A percentile compares a stretch with the other conserved stretches of the same genome.
Evolutionary conservation across 129 eudicot genomes (phyloP).

Genomic region (Artemisia argyi): DNA sequence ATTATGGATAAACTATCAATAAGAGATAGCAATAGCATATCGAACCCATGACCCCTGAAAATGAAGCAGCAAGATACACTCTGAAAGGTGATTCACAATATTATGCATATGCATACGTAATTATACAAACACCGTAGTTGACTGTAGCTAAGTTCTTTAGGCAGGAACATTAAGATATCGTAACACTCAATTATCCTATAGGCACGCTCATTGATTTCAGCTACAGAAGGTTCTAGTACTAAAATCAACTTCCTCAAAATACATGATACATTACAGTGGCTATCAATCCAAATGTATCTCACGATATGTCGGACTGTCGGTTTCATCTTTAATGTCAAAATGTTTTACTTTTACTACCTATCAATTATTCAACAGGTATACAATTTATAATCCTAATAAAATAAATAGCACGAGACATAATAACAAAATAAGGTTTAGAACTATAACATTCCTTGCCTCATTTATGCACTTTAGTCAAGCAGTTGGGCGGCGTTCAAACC

Average conservation of each 20-base stretch:
- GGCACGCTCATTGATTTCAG: too few relatives aligned
- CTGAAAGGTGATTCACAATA: too few relatives aligned
- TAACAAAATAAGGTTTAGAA: neutral
- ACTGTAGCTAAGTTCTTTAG: too few relatives aligned
- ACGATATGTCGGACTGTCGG: neutral
- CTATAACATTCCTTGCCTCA: constrained; percentile 9
- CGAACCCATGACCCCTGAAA: too few relatives aligned
- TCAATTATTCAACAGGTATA: neutral
- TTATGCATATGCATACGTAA: too few relatives aligned
- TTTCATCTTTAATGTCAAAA: neutral
- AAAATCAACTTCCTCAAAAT: neutral
- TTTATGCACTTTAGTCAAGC: constrained; percentile 41
- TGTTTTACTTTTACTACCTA: neutral
- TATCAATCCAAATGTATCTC: neutral
- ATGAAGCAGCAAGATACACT: too few relatives aligned
- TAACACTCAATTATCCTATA: too few relatives aligned
- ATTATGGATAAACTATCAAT: too few relatives aligned
- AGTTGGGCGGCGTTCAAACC: constrained; percentile 67
- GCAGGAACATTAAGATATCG: too few relatives aligned
- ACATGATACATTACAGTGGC: neutral
- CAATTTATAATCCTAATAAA: constrained; percentile 5
- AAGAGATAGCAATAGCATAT: too few relatives aligned
- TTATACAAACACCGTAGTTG: too few relatives aligned
- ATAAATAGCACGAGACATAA: neutral
- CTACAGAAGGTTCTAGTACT: neutral